These are phyloP conservation scores for Dictyostelium purpureum DNA, from an alignment of 78 protist genomes.

Conservation along the genomic window DNA sequence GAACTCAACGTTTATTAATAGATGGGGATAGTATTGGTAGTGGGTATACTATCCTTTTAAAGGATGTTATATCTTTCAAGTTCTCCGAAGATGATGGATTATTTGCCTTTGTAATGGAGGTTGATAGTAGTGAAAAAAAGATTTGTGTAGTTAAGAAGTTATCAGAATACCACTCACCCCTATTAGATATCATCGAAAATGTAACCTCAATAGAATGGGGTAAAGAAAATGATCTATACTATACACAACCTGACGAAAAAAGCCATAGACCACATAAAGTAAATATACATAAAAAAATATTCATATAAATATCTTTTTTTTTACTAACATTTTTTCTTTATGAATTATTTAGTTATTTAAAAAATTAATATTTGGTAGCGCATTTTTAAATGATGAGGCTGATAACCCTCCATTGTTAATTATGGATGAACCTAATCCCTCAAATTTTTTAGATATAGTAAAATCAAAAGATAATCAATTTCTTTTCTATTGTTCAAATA, in stretches of 20 bases:
- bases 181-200: constrained; percentile 29
- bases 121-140: constrained; percentile 27
- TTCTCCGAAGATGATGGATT: constrained; percentile 17
- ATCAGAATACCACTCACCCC: background rate
- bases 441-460: constrained; percentile 14
- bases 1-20: background rate
- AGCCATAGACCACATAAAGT: background rate
- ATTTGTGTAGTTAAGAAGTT: background rate
- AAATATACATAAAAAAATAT: background rate
- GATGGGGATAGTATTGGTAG: background rate
- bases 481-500: constrained; percentile 47
- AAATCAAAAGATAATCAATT: constrained; percentile 55
- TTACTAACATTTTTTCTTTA: background rate
- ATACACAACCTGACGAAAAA: background rate
- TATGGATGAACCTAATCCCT: constrained; percentile 20
- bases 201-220: constrained; percentile 56
- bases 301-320: background rate
- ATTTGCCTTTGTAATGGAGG: constrained; percentile 9
- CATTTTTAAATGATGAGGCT: background rate
- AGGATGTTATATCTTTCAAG: background rate
- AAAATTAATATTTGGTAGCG: background rate
- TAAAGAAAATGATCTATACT: constrained; percentile 33
- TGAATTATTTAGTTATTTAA: background rate
- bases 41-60: background rate
- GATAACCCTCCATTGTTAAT: constrained; percentile 7